Evolutionary conservation across 208 protist genomes (phyloP).

Genomic region (Leishmania major): DNA sequence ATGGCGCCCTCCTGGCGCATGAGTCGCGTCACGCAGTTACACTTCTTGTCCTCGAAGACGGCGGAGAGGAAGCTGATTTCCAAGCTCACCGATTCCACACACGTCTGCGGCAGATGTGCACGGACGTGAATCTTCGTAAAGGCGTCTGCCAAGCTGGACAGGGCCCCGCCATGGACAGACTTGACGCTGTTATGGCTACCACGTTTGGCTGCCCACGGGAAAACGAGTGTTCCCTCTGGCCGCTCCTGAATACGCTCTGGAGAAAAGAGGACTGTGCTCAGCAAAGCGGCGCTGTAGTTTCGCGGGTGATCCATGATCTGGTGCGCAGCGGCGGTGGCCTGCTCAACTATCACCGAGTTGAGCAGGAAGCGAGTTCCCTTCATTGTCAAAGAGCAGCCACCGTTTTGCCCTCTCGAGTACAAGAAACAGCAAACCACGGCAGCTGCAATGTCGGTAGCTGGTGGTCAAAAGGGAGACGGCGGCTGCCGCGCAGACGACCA

Average conservation of each 20-base stretch:
- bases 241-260: conserved; percentile 44
- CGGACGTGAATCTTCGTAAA: conserved; percentile 81
- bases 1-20: conserved; percentile 42
- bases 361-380: conserved; percentile 27
- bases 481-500: neutral
- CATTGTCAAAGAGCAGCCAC: conserved; percentile 7
- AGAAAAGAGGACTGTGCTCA: conserved; percentile 65
- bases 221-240: conserved; percentile 50
- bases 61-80: conserved; percentile 83
- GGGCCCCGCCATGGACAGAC: conserved; percentile 83
- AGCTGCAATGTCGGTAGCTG: neutral
- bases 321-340: conserved; percentile 43
- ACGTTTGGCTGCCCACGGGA: conserved; percentile 61
- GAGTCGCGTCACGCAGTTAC: conserved; percentile 72
- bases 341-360: conserved; percentile 18
- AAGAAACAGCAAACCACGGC: neutral
- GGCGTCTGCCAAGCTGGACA: conserved; percentile 79
- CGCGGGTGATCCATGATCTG: conserved; percentile 34
- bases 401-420: neutral
- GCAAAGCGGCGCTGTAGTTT: conserved; percentile 56
- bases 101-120: conserved; percentile 25
- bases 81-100: conserved; percentile 64
- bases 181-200: conserved; percentile 75
- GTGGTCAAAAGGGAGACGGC: neutral
- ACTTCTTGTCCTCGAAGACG: conserved; percentile 69